Percentiles rank a stretch among this genome's conserved stretches.
phyloP scores from a whole-genome alignment of 352 stramenopile species.

The Pelagophyceae sp. region DNA sequence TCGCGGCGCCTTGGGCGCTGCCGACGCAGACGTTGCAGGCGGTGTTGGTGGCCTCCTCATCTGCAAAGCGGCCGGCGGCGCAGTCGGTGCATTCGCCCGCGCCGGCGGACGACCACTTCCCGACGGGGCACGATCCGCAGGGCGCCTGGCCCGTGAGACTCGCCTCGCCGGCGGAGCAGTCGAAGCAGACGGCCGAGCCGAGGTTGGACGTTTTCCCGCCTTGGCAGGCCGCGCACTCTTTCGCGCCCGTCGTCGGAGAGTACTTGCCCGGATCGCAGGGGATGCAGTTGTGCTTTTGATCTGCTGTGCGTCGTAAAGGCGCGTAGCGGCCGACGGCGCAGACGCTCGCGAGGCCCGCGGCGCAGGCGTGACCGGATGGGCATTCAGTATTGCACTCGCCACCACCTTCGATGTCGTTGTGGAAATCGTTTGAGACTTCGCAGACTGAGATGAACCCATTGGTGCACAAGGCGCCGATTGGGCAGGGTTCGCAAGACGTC shows the following conservation, averaged over 20 bases:
- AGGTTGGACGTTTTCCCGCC: background rate
- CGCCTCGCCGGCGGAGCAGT: background rate
- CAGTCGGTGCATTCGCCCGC: background rate
- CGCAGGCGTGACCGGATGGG: background rate
- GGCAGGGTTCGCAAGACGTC: slow-evolving; percentile 56
- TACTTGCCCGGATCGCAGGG: background rate
- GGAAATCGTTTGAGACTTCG: background rate
- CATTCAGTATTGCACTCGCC: background rate
- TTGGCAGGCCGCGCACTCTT: background rate
- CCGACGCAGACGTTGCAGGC: background rate
- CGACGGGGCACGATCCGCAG: background rate
- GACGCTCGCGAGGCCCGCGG: background rate
- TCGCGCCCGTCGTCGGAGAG: background rate
- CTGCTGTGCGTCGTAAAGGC: no score
- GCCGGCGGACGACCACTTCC: background rate
- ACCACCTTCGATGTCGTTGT: background rate
- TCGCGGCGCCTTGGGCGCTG: background rate
- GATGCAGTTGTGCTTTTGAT: background rate
- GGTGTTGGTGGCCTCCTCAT: background rate
- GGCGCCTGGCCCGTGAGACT: no score
- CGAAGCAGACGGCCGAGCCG: background rate
- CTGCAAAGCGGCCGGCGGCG: background rate
- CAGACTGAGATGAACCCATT: background rate
- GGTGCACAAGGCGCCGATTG: slow-evolving; percentile 58
- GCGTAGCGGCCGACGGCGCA: background rate